phyloP scores from a whole-genome alignment of 257 asterid genomes.

The Asclepias syriaca region DNA sequence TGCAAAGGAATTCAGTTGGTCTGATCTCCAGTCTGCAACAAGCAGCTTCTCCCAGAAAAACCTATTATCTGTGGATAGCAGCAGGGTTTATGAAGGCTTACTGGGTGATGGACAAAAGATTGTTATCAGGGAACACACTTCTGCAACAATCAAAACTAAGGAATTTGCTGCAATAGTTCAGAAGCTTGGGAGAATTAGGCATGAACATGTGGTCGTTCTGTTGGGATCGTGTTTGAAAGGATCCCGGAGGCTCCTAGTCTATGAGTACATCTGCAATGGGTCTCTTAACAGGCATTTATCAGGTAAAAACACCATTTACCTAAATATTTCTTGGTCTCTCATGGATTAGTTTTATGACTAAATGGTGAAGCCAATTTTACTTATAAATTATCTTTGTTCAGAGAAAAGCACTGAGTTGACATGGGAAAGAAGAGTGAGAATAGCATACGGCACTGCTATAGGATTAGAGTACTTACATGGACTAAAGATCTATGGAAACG shows the following conservation, averaged over 20 bases:
- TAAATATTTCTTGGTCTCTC: neutral
- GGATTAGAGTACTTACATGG: conserved; percentile 45
- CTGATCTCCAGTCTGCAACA: conserved; percentile 43
- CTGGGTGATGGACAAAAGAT: conserved; percentile 34
- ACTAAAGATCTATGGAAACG: conserved; percentile 39
- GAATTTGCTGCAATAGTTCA: conserved; percentile 34
- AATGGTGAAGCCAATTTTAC: neutral
- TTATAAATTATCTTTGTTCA: conserved; percentile 12
- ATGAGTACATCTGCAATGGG: conserved; percentile 45
- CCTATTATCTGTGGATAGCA: conserved; percentile 24
- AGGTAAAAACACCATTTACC: conserved; percentile 17
- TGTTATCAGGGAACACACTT: conserved; percentile 40
- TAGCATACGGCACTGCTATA: conserved; percentile 44
- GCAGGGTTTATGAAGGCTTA: conserved; percentile 29
- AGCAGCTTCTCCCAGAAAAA: conserved; percentile 35
- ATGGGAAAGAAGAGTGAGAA: conserved; percentile 45
- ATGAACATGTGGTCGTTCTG: conserved; percentile 42
- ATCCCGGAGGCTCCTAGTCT: conserved; percentile 36
- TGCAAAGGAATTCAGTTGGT: conserved; percentile 33
- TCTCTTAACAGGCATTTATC: conserved; percentile 43
- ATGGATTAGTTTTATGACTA: neutral
- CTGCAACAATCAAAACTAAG: conserved; percentile 35
- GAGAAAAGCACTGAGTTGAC: conserved; percentile 36
- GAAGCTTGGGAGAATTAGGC: conserved; percentile 33
- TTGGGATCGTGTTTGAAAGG: conserved; percentile 51